Base-by-base conservation (phyloP, 306 rosid genomes). In the Macrotyloma uniflorum region DNA sequence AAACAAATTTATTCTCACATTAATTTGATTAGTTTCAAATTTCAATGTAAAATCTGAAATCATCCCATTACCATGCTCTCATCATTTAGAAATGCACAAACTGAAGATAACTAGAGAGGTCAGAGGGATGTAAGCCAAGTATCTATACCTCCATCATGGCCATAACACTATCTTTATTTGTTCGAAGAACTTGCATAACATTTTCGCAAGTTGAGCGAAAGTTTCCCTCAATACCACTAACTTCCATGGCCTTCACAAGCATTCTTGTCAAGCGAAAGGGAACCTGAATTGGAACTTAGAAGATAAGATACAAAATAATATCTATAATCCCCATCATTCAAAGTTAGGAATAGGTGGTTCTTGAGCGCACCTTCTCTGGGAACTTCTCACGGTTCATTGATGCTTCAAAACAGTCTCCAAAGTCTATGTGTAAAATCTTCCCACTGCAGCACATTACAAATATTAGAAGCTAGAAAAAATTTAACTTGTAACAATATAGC, bases 171-270 rank as follows among this genome's bases (percentile, higher is more conserved):
- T 92, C 93, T 79, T 81, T 91, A 87, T 95, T 74, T 36, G 96
- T 84, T 83, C 98, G 91, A 67, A 95, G 87, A 82, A 95, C 98
- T 79, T 91, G 94, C 98, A 95, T 91, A 38, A 95, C 98, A 86
- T 91, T 95, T 83, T 92, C 98, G 75, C 98, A 95, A 66, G 98
- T 95, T 82, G 98, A 90, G 68, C 98, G 98, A 87, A 92, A 95
- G 85, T 95, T 95, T 43, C 98, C 98, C 83, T 95, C 98, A 4
- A 95, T 89, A 53, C 98, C 98, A 83, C 98, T 95, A 75, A 92
- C 98, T 87, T 92, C 98, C 98, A 95, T 95, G 66, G 98, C 98
- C 85, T 95, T 95, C 87, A 89, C 93, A 67, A 95, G 98, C 98
- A 95, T 95, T 83, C 98, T 92, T 57, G 98, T 95, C 96, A 95